phyloP scores from a whole-genome alignment of 2,329 filamentous ascomycete species.

The Colletotrichum sp. region DNA sequence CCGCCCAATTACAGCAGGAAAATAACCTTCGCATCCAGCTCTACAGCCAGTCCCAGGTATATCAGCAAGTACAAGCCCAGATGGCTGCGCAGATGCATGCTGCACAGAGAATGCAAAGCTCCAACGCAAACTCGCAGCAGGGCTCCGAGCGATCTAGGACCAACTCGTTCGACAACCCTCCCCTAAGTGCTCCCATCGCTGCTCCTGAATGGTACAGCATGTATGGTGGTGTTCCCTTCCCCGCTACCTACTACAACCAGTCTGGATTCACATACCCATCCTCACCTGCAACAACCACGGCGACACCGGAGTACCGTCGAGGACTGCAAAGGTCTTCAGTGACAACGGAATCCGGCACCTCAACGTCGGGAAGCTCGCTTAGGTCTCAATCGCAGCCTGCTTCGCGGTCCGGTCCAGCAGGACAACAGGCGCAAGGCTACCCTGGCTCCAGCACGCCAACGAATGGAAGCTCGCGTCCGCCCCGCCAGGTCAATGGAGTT shows the following conservation, averaged over 20 bases:
- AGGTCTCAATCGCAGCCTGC: slow-evolving; percentile 73
- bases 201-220: slow-evolving; percentile 62
- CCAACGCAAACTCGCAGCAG: slow-evolving; percentile 13
- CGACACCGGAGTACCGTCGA: slow-evolving; percentile 56
- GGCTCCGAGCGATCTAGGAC: slow-evolving; percentile 61
- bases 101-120: slow-evolving; percentile 17
- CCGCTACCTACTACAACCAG: slow-evolving; percentile 50
- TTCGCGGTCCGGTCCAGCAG: slow-evolving; percentile 41
- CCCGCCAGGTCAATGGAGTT: slow-evolving; percentile 52
- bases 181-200: slow-evolving; percentile 58
- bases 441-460: slow-evolving; percentile 6
- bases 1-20: slow-evolving; percentile 24
- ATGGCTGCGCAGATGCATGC: slow-evolving; percentile 22
- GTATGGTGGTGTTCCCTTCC: slow-evolving; percentile 41
- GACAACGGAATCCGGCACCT: slow-evolving; percentile 51
- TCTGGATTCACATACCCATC: slow-evolving; percentile 60
- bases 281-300: slow-evolving; percentile 53
- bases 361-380: slow-evolving; percentile 58
- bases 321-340: slow-evolving; percentile 59
- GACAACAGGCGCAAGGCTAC: slow-evolving; percentile 15
- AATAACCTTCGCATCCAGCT: slow-evolving; percentile 19
- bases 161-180: slow-evolving; percentile 67
- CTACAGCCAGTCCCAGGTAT: slow-evolving; percentile 23
- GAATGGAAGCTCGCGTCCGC: not conserved
- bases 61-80: slow-evolving; percentile 21